Percentiles rank a stretch among this genome's conserved stretches.
Conservation (phyloP, 2,329 filamentous ascomycete genomes). For the Phialocephala subalpina region DNA sequence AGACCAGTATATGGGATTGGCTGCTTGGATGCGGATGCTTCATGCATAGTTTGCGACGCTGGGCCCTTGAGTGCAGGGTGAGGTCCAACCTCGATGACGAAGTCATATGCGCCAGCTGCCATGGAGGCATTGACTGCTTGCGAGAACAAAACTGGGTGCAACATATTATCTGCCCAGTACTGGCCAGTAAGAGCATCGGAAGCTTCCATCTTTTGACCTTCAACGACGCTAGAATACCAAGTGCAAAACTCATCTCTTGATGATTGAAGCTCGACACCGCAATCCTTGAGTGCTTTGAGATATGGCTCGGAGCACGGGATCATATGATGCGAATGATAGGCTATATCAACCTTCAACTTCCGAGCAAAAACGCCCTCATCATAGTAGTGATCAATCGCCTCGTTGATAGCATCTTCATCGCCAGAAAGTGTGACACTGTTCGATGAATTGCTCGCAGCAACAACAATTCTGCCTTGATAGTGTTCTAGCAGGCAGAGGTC, state of each 20-base stretch:
- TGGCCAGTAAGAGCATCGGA: slow-evolving; percentile 14
- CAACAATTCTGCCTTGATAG: slow-evolving; percentile 26
- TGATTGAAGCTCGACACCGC: slow-evolving; percentile 19
- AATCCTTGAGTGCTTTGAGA: slow-evolving; percentile 24
- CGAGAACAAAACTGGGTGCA: slow-evolving; percentile 15
- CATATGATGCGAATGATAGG: slow-evolving; percentile 43
- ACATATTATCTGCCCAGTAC: slow-evolving; percentile 54
- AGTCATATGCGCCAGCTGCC: slow-evolving; percentile 16
- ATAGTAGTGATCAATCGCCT: slow-evolving; percentile 20
- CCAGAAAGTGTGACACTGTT: slow-evolving; percentile 41
- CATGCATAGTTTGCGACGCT: slow-evolving; percentile 29
- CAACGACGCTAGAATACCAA: slow-evolving; percentile 1
- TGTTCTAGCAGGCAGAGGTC: slow-evolving; percentile 23
- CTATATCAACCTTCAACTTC: slow-evolving; percentile 33
- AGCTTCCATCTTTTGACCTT: slow-evolving; percentile 19
- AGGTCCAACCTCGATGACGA: slow-evolving; percentile 45
- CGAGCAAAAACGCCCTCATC: slow-evolving; percentile 30
- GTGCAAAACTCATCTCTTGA: slow-evolving; percentile 1
- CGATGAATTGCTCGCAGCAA: slow-evolving; percentile 45
- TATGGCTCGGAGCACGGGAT: slow-evolving; percentile 27
- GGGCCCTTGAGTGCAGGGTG: slow-evolving; percentile 46
- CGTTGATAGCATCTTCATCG: slow-evolving; percentile 31
- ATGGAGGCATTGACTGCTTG: slow-evolving; percentile 7
- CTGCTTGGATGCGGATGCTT: neutral
- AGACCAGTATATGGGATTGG: slow-evolving; percentile 25